Conservation (phyloP, 169 alveolate species). For the Fabrea salina region DNA sequence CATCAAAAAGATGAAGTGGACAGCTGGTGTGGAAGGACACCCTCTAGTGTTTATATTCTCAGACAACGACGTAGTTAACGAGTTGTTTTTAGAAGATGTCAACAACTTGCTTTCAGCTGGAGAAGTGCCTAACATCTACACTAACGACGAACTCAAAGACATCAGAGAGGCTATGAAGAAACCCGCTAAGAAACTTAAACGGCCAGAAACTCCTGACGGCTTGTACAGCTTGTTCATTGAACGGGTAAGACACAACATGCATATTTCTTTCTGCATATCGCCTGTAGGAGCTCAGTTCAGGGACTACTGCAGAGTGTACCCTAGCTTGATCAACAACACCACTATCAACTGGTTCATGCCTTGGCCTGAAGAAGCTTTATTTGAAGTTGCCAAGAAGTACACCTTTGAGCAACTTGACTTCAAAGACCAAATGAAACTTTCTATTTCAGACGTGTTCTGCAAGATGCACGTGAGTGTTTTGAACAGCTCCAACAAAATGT, state of each 20-base stretch:
- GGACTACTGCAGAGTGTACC: conserved; percentile 92
- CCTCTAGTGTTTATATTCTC: conserved; percentile 82
- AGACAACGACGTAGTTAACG: conserved; percentile 90
- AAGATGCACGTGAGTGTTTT: conserved; percentile 82
- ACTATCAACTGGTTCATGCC: conserved; percentile 94
- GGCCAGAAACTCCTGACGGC: conserved; percentile 75
- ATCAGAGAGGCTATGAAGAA: conserved; percentile 72
- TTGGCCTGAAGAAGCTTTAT: conserved; percentile 95
- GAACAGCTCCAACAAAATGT: conserved; percentile 70
- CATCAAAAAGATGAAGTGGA: conserved; percentile 79
- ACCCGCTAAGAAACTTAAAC: conserved; percentile 62
- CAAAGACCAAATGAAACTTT: conserved; percentile 67
- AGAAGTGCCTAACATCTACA: conserved; percentile 88
- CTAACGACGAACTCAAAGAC: conserved; percentile 79
- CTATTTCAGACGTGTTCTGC: conserved; percentile 84
- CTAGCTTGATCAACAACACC: conserved; percentile 92
- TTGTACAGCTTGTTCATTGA: conserved; percentile 85
- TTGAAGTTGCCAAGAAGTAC: conserved; percentile 88
- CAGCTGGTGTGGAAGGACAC: conserved; percentile 77
- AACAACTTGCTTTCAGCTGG: conserved; percentile 89
- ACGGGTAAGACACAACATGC: conserved; percentile 90
- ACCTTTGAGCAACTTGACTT: conserved; percentile 51
- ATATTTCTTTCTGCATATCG: conserved; percentile 88
- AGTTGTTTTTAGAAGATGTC: conserved; percentile 91
- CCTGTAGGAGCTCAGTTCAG: conserved; percentile 91